Percentiles rank a stretch among this genome's conserved stretches.
Evolutionary conservation across 306 rosid species (phyloP).

Genomic region (Vicia sativa): DNA sequence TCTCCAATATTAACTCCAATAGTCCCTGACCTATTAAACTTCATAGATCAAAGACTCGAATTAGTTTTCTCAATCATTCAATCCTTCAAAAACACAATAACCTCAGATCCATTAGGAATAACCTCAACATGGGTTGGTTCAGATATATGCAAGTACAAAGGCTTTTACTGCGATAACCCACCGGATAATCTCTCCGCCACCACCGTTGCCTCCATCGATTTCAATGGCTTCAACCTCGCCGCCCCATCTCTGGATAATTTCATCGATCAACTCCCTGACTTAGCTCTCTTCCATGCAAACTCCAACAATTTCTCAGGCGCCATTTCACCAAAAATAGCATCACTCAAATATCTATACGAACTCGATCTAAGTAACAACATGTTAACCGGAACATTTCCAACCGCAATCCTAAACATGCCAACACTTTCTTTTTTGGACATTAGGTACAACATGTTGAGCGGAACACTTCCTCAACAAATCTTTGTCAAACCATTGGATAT

Average conservation of each 20-base stretch:
- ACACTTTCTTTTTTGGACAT: slow-evolving; percentile 63
- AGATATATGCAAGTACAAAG: slow-evolving; percentile 70
- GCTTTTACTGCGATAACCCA: slow-evolving; percentile 76
- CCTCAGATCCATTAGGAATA: slow-evolving; percentile 70
- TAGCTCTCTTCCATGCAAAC: slow-evolving; percentile 86
- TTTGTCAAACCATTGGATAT: slow-evolving; percentile 54
- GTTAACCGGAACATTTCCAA: slow-evolving; percentile 68
- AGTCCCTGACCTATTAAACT: slow-evolving; percentile 44
- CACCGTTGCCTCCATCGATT: slow-evolving; percentile 70
- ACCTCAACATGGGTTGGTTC: slow-evolving; percentile 82
- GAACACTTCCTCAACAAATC: slow-evolving; percentile 68
- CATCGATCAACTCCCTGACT: slow-evolving; percentile 72
- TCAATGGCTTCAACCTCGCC: slow-evolving; percentile 67
- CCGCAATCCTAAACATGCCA: slow-evolving; percentile 50
- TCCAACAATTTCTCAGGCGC: slow-evolving; percentile 71
- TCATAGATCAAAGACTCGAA: slow-evolving; percentile 63
- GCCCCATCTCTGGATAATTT: slow-evolving; percentile 76
- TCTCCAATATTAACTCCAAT: slow-evolving; percentile 18
- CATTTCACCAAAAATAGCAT: slow-evolving; percentile 55
- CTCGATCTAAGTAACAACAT: slow-evolving; percentile 79
- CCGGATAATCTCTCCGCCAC: slow-evolving; percentile 68
- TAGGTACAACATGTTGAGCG: slow-evolving; percentile 68
- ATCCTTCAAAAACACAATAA: slow-evolving; percentile 70
- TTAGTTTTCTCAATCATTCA: slow-evolving; percentile 68
- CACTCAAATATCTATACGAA: slow-evolving; percentile 65